These are phyloP conservation scores for Selenicereus undatus DNA, from an alignment of 148 eudicot species.

Conservation along the genomic window DNA sequence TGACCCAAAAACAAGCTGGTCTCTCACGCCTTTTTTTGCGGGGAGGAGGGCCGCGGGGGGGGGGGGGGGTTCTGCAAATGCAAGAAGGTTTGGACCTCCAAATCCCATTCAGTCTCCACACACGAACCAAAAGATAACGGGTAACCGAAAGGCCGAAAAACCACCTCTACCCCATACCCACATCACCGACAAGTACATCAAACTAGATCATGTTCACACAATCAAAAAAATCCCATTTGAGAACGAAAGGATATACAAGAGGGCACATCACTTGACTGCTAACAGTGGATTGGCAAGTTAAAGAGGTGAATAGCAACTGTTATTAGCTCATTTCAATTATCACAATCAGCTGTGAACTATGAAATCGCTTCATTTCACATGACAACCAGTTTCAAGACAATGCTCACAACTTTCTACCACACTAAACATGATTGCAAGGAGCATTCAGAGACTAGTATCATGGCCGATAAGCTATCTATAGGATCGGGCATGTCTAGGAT, in stretches of 20 bases:
- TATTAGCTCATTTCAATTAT: not conserved
- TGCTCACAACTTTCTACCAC: not conserved
- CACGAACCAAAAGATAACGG: not conserved
- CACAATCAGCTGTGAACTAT: constrained; percentile 11
- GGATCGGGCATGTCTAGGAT: not conserved
- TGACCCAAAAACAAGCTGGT: too few species aligned
- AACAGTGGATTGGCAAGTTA: not conserved
- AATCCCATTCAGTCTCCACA: too few species aligned
- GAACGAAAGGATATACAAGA: not conserved
- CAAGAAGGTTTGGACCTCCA: too few species aligned
- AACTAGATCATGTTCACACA: not conserved
- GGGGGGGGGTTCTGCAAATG: too few species aligned
- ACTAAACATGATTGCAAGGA: not conserved
- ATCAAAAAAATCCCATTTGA: not conserved
- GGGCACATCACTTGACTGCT: not conserved
- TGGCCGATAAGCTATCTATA: not conserved
- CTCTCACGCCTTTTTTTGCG: too few species aligned
- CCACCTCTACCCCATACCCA: not conserved
- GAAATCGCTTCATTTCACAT: not conserved
- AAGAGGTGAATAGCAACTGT: not conserved
- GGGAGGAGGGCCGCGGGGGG: too few species aligned
- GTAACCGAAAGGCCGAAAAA: not conserved
- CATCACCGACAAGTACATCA: too few species aligned
- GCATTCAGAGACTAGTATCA: not conserved
- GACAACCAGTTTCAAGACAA: not conserved